Base-by-base conservation (phyloP, 306 rosid genomes). In the Ormosia emarginata region DNA sequence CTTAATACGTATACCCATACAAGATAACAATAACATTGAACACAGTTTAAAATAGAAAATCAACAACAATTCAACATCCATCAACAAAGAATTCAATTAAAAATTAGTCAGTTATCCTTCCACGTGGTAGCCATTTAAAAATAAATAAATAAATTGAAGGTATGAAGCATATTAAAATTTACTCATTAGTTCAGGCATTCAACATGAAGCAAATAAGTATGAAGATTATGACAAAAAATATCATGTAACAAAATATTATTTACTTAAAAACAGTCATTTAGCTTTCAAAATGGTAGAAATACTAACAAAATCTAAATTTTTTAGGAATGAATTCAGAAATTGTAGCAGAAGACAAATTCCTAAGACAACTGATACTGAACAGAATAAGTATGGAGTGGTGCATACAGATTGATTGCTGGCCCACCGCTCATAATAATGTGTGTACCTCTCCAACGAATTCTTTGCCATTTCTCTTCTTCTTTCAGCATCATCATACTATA, bases 401-500 rank as follows among this genome's bases (percentile, higher is more conserved):
- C 93, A 76, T 94, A 94, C 98, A 79, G 91, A 90, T 86, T 94
- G 98, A 83, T 94, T 94, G 85, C 97, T 94, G 59, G 98, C 98
- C 98, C 98, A 94, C 73, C 98, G 94, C 90, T 94, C 98, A 79
- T 94, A 94, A 83, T 94, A 94, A 86, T 94, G 98, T 72, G 98
- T 94, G 83, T 94, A 94, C 84, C 96, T 90, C 92, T 94, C 98
- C 79, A 94, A 89, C 4, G 97, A 94, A 81, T 94, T 94, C 88
- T 94, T 94, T 15, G 98, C 98, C 98, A 94, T 94, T 85, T 94
- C 97, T 84, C 96, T 87, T 82, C 98, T 90, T 79, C 87, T 90
- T 87, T 94, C 98, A 67, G 98, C 36, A 62, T 92, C 91, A 77
- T 88, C 91, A 71, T 88, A 85, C 91, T 85, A 71, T 74, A 67